phyloP scores from a whole-genome alignment of 116 monocot genomes.

The Dioscorea cayenensis region DNA sequence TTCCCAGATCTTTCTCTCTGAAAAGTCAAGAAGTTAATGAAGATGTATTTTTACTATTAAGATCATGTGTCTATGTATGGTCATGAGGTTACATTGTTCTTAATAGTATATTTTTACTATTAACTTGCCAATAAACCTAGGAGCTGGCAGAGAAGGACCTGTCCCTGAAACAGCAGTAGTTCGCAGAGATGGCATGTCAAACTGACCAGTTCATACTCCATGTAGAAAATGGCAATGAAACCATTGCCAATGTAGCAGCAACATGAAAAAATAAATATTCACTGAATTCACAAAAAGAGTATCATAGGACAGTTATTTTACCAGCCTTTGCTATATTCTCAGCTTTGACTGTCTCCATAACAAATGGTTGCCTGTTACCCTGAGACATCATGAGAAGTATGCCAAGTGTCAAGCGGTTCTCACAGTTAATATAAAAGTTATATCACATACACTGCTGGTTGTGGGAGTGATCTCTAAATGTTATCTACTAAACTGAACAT shows the following conservation, averaged over 20 bases:
- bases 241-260: background rate
- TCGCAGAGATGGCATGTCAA: background rate
- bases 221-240: background rate
- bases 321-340: slow-evolving; percentile 91
- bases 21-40: no score
- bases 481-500: slow-evolving; percentile 82
- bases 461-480: slow-evolving; percentile 72
- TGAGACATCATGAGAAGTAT: slow-evolving; percentile 12
- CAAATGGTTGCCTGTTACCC: slow-evolving; percentile 71
- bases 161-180: slow-evolving; percentile 36
- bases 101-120: no score
- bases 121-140: slow-evolving; percentile 72
- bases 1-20: no score
- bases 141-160: slow-evolving; percentile 80
- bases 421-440: background rate
- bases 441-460: slow-evolving; percentile 58
- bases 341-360: slow-evolving; percentile 96
- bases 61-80: no score
- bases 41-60: no score
- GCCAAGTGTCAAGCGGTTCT: background rate
- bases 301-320: slow-evolving; percentile 13
- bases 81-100: no score
- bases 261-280: background rate
- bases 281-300: background rate
- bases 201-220: background rate